Conservation (phyloP, 192 early-diverging fungal species). For the Podila minutissima region DNA sequence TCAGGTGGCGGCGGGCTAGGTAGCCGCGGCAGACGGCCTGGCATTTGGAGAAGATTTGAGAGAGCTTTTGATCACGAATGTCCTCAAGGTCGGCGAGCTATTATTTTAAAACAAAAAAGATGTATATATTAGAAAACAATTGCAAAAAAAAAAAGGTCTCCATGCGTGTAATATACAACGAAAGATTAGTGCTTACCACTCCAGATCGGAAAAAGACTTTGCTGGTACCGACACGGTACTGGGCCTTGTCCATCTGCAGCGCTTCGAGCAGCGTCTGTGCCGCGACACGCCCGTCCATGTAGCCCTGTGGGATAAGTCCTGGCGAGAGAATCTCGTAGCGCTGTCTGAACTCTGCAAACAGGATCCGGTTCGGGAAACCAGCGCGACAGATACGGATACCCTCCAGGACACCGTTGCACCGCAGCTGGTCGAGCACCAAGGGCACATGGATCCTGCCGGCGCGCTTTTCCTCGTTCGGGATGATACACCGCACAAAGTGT, state of each 20-base stretch:
- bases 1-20: conserved; percentile 72
- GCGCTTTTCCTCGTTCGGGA: conserved; percentile 93
- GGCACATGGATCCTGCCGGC: conserved; percentile 84
- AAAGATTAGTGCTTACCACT: conserved; percentile 65
- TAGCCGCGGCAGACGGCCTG: conserved; percentile 91
- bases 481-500: conserved; percentile 98
- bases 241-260: conserved; percentile 78
- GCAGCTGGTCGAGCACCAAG: conserved; percentile 90
- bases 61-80: conserved; percentile 83
- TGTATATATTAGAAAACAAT: too few relatives aligned
- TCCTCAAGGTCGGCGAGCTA: conserved; percentile 94
- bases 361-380: conserved; percentile 93
- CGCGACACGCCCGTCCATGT: conserved; percentile 91
- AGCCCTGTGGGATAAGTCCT: conserved; percentile 79
- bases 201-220: conserved; percentile 98
- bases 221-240: conserved; percentile 90
- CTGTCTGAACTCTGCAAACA: conserved; percentile 93
- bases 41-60: conserved; percentile 82
- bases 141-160: too few relatives aligned
- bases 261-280: conserved; percentile 81
- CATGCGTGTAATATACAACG: background rate
- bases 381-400: conserved; percentile 96
- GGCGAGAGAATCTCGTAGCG: conserved; percentile 93
- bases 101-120: too few relatives aligned
- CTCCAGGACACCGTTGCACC: conserved; percentile 98